Evolutionary conservation across 495 filamentous ascomycete species (phyloP).

Genomic region (Elasticomyces elasticus): DNA sequence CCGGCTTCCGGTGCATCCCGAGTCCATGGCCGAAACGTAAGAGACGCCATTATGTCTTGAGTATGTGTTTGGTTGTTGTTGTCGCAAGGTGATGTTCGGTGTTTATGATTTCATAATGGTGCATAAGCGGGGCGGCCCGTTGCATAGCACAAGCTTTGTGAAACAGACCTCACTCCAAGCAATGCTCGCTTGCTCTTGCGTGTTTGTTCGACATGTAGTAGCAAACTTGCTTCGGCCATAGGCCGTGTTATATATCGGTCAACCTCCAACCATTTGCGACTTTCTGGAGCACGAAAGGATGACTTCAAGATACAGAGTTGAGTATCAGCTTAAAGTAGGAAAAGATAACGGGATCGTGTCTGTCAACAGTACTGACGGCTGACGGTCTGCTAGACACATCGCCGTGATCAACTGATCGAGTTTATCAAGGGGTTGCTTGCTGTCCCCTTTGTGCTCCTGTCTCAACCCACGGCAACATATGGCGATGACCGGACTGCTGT

Average conservation of each 20-base stretch:
- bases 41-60: constrained; percentile 2
- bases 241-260: neutral
- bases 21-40: constrained; percentile 28
- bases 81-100: no score
- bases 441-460: constrained; percentile 94
- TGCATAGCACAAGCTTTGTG: no score
- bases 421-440: constrained; percentile 80
- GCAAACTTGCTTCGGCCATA: neutral
- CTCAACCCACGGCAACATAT: constrained; percentile 78
- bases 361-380: no score
- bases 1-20: constrained; percentile 3
- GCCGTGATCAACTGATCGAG: constrained; percentile 46
- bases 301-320: constrained; percentile 86
- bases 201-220: neutral
- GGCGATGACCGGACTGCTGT: constrained; percentile 51
- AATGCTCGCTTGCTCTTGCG: neutral
- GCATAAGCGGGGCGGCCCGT: no score
- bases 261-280: neutral
- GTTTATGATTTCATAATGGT: no score
- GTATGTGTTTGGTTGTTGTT: neutral
- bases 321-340: no score
- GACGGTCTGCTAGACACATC: no score
- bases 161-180: no score
- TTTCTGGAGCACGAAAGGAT: constrained; percentile 37
- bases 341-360: no score